Base-by-base conservation (phyloP, 2,329 filamentous ascomycete species). In the Paecilomyces sp. region DNA sequence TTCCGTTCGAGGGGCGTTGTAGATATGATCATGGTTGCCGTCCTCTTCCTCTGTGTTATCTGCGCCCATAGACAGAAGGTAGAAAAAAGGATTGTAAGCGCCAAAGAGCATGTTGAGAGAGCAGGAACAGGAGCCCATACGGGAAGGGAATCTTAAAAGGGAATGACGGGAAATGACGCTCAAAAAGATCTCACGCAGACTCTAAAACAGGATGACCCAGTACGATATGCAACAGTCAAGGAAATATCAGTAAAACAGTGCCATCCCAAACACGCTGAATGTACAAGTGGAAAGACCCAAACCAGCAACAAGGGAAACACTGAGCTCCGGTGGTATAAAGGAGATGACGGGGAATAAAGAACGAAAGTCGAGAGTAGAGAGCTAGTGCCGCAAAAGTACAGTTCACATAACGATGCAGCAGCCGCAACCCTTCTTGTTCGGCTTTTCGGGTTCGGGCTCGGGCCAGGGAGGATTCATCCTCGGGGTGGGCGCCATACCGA, bases 381-480 rank as follows among this genome's bases (percentile, higher is more conserved):
- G 56, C 59, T 56, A 64, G 59, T 59, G 65, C 60, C 62, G 57
- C 66, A 24, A 24, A 6, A 34, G 57, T 30, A 47, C 57, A 54
- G 57, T 65, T 84, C 80, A 91, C 89, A 91, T 91, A 65, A 92
- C 83, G 62, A 90, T 79, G 74, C 89, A 92, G 74, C 88, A 89
- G 60, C 84, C 86, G 66, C 88, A 88, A 11, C 85, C 83, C 63
- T 81, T 83, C 67, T 81, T 77, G 57, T 70, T 68, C 63, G 71
- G 71, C 65, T 81, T 75, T 62, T 77, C 72, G 3, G 81, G 78
- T 55, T 86, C 80, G 53, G 83, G 82, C 25, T 85, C 71, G 62
- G 80, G 79, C 53, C 82, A 78, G 4, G 81, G 76, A 9, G 78
- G 70, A 50, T 72, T 71, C 68, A 76, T 69, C 65, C 77, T 76